A percentile compares a stretch with the other conserved stretches of the same genome.
Conservation (phyloP, 208 protist species). For the Wallacemonas sp. region DNA sequence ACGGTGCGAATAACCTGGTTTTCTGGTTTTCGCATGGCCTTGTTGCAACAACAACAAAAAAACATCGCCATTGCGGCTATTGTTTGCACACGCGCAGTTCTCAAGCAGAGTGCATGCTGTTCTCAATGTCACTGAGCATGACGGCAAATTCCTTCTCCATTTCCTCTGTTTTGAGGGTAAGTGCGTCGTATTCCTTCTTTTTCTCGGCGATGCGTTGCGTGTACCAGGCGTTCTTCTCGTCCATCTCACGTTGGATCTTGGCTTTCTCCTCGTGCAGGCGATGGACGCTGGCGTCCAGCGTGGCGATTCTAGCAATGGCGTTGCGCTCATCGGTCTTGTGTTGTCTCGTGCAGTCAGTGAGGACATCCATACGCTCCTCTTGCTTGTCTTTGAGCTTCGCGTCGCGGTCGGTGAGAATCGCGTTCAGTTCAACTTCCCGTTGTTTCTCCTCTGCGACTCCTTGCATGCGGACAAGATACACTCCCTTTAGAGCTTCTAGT, state of each 20-base stretch:
- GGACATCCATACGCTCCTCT: conserved; percentile 73
- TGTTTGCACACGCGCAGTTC: conserved; percentile 24
- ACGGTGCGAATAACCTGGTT: too few relatives aligned
- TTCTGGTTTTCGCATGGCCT: too few relatives aligned
- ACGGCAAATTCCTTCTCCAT: conserved; percentile 88
- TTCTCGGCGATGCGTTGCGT: conserved; percentile 67
- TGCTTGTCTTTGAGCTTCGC: conserved; percentile 32
- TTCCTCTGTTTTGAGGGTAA: conserved; percentile 55
- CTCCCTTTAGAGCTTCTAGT: conserved; percentile 60
- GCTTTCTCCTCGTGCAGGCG: conserved; percentile 64
- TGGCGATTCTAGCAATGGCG: conserved; percentile 52
- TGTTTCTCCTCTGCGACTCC: conserved; percentile 36
- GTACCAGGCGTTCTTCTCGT: conserved; percentile 49
- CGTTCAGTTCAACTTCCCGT: conserved; percentile 42
- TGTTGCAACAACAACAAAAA: too few relatives aligned
- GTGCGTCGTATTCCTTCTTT: conserved; percentile 55
- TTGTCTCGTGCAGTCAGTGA: conserved; percentile 84
- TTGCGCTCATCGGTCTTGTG: conserved; percentile 81
- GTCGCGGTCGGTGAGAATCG: conserved; percentile 28
- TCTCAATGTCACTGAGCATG: conserved; percentile 67
- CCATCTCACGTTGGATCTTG: conserved; percentile 51
- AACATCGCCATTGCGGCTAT: too few relatives aligned
- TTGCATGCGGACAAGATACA: conserved; percentile 59
- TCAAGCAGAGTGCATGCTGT: conserved; percentile 37
- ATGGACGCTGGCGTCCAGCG: conserved; percentile 57